Percentiles rank a stretch among this genome's conserved stretches.
phyloP scores from a whole-genome alignment of 192 early-diverging fungal species.

The Rhizophagus prolifer region DNA sequence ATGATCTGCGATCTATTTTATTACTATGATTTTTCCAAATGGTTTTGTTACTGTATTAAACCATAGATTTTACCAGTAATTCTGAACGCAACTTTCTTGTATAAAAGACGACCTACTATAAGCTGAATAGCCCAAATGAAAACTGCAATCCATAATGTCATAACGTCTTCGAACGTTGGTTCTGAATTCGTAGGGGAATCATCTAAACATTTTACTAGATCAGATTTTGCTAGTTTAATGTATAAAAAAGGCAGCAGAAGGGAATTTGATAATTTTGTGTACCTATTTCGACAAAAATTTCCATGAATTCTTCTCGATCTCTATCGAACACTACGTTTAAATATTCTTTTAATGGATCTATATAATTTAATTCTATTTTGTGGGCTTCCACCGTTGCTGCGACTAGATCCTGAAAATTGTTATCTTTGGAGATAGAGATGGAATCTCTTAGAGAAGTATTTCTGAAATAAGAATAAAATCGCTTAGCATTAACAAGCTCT shows the following conservation, averaged over 20 bases:
- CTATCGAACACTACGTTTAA: constrained; percentile 6
- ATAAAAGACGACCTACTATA: neutral
- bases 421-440: neutral
- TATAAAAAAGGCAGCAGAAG: neutral
- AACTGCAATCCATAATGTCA: constrained; percentile 21
- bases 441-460: neutral
- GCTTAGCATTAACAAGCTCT: constrained; percentile 10
- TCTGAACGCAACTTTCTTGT: neutral
- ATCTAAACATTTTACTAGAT: neutral
- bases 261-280: neutral
- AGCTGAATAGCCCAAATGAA: constrained; percentile 12
- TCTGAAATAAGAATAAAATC: constrained; percentile 1
- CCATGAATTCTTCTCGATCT: constrained; percentile 14
- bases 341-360: constrained; percentile 28
- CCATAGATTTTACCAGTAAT: constrained; percentile 11
- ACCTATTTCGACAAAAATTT: constrained; percentile 16
- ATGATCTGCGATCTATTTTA: no score
- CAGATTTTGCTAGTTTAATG: neutral
- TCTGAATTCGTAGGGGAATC: neutral
- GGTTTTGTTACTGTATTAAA: neutral
- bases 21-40: no score
- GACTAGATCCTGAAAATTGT: neutral
- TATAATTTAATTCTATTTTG: constrained; percentile 21
- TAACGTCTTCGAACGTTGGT: constrained; percentile 26
- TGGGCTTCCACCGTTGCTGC: neutral